phyloP scores from a whole-genome alignment of 202 grass and related monocot genomes.

The Musa balbisiana region DNA sequence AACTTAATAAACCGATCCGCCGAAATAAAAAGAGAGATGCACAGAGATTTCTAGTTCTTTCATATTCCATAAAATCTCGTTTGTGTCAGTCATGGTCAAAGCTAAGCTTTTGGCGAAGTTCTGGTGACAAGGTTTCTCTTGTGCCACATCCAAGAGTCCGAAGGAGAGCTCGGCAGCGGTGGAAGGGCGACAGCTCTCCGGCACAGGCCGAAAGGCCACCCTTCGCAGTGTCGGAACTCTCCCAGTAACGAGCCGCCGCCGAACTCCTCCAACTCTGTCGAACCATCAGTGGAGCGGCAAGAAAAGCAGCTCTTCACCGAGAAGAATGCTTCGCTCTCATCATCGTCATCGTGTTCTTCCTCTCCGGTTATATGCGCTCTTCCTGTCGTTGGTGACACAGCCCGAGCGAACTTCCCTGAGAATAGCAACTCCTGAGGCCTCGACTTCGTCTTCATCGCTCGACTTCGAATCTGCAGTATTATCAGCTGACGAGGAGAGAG shows the following conservation, averaged over 20 bases:
- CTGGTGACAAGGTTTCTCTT: slow-evolving; percentile 27
- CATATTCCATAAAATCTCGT: too few species aligned
- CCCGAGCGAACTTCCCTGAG: slow-evolving; percentile 38
- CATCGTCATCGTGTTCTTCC: slow-evolving; percentile 22
- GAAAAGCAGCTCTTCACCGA: slow-evolving; percentile 89
- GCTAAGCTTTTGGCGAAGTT: not conserved
- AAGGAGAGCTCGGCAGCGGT: slow-evolving; percentile 65
- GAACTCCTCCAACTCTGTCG: slow-evolving; percentile 3
- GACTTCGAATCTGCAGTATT: slow-evolving; percentile 62
- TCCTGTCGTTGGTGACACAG: slow-evolving; percentile 47
- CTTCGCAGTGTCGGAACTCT: slow-evolving; percentile 54
- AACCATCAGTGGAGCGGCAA: slow-evolving; percentile 46
- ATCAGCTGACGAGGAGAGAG: slow-evolving; percentile 35
- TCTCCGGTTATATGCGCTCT: slow-evolving; percentile 9
- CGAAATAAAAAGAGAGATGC: too few species aligned
- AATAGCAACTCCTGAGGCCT: slow-evolving; percentile 26
- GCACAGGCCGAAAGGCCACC: slow-evolving; percentile 89
- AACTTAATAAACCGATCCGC: too few species aligned
- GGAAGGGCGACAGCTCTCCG: slow-evolving; percentile 30
- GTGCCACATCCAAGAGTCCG: slow-evolving; percentile 84
- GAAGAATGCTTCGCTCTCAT: slow-evolving; percentile 69
- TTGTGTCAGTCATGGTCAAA: too few species aligned
- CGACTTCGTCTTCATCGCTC: slow-evolving; percentile 44
- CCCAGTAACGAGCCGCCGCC: slow-evolving; percentile 23
- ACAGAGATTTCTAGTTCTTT: too few species aligned